Evolutionary conservation across 164 flowering plant genomes (phyloP).

Genomic region (Vitis labrusca): DNA sequence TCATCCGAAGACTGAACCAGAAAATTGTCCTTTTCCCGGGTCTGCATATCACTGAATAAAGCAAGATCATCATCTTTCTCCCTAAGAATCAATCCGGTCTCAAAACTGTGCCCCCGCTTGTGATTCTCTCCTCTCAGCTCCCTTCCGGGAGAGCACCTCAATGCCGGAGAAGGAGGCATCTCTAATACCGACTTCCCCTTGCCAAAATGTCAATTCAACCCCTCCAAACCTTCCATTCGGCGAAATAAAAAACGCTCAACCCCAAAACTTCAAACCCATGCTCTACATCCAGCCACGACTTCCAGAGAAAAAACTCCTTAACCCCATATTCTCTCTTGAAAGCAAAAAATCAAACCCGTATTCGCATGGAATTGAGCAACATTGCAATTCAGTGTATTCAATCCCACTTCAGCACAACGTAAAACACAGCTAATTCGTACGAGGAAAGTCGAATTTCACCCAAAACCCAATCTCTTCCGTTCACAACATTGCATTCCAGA

Average conservation of each 20-base stretch:
- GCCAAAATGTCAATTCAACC: constrained; percentile 9
- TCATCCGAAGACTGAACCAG: constrained; percentile 76
- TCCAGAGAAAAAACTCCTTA: not conserved
- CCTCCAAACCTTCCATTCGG: not conserved
- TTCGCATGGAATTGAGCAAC: not conserved
- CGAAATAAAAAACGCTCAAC: constrained; percentile 3
- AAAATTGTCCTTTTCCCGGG: constrained; percentile 67
- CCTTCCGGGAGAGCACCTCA: constrained; percentile 68
- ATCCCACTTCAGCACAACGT: not conserved
- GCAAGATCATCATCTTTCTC: constrained; percentile 92
- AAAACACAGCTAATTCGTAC: too few relatives aligned
- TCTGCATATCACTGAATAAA: constrained; percentile 79
- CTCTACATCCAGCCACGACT: constrained; percentile 8
- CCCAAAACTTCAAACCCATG: constrained; percentile 1
- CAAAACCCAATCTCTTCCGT: not conserved
- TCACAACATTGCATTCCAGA: not conserved
- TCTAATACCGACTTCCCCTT: constrained; percentile 17
- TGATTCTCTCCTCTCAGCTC: constrained; percentile 52
- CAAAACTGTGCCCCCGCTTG: constrained; percentile 79
- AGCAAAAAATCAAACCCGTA: not conserved
- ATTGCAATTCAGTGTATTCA: not conserved
- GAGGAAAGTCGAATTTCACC: not conserved
- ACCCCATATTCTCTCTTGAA: not conserved
- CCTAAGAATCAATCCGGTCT: constrained; percentile 49
- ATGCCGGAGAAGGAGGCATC: constrained; percentile 88